A percentile compares a stretch with the other conserved stretches of the same genome.
These are phyloP conservation scores for Aspergillus sclerotiicarbonarius DNA, from an alignment of 495 filamentous ascomycete species.

Conservation along the genomic window DNA sequence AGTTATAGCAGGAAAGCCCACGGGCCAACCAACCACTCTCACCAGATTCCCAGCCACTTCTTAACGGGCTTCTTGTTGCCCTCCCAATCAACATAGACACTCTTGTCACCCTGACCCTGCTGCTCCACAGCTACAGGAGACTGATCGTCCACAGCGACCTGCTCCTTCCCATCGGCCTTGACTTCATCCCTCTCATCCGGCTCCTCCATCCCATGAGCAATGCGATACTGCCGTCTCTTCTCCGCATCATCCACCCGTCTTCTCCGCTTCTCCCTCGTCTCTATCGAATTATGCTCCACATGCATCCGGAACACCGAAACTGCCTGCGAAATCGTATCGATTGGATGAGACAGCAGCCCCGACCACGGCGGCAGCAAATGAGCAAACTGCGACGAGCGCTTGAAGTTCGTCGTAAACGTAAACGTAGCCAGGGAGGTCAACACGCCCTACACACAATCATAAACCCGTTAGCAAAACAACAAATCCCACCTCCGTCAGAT, in stretches of 20 bases:
- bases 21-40: neutral
- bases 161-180: conserved; percentile 14
- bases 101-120: conserved; percentile 13
- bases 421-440: conserved; percentile 64
- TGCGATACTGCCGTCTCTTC: conserved; percentile 74
- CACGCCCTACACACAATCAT: conserved; percentile 49
- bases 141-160: conserved; percentile 28
- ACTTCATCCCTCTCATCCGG: conserved; percentile 24
- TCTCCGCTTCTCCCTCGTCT: conserved; percentile 63
- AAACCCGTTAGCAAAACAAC: neutral
- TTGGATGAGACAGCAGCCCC: conserved; percentile 60
- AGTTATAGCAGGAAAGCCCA: no score
- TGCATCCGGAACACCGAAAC: conserved; percentile 69
- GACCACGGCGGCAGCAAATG: conserved; percentile 66
- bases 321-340: conserved; percentile 54
- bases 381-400: conserved; percentile 63
- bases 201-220: conserved; percentile 76
- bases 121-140: conserved; percentile 29
- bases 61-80: conserved; percentile 52
- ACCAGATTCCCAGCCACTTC: conserved; percentile 68
- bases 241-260: conserved; percentile 70
- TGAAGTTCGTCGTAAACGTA: conserved; percentile 70
- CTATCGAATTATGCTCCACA: conserved; percentile 57
- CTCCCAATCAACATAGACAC: conserved; percentile 41
- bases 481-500: no score